These are phyloP conservation scores for Exophiala sideris DNA, from an alignment of 2,329 filamentous ascomycete species.

Conservation along the genomic window DNA sequence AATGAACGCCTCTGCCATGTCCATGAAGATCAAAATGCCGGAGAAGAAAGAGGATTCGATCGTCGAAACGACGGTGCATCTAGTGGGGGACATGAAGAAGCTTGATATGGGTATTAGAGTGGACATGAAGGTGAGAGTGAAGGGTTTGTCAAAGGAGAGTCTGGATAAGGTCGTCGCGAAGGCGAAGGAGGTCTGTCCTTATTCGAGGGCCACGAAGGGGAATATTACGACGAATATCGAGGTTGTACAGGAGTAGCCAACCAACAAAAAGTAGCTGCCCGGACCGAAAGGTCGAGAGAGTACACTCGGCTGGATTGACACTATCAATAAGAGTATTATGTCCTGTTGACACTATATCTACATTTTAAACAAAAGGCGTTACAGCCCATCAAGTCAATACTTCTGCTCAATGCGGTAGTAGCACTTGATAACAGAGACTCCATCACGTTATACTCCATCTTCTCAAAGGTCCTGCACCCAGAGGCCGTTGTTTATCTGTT, in stretches of 20 bases:
- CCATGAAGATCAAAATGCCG: slow-evolving; percentile 43
- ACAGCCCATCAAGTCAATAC: too few species aligned
- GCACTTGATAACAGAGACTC: too few species aligned
- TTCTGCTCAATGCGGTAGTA: too few species aligned
- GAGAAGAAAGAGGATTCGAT: slow-evolving; percentile 36
- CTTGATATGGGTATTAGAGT: slow-evolving; percentile 46
- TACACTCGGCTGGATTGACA: too few species aligned
- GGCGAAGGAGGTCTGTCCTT: slow-evolving; percentile 25
- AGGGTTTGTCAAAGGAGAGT: slow-evolving; percentile 19
- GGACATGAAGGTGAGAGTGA: slow-evolving; percentile 41
- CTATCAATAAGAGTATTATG: too few species aligned
- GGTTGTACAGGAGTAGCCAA: slow-evolving; percentile 1
- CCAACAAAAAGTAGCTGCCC: too few species aligned
- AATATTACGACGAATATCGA: slow-evolving; percentile 24
- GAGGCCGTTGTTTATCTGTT: not conserved
- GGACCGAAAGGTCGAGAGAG: too few species aligned
- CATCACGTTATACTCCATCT: not conserved
- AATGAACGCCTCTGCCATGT: slow-evolving; percentile 44
- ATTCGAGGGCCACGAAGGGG: slow-evolving; percentile 18
- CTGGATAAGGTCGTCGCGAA: slow-evolving; percentile 22
- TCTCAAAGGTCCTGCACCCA: not conserved
- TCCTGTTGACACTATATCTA: too few species aligned
- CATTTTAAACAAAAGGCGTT: too few species aligned
- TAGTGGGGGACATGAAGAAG: slow-evolving; percentile 46
- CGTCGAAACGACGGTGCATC: slow-evolving; percentile 42